These are phyloP conservation scores for Capniomyces stellatus DNA, from an alignment of 371 early-diverging fungal genomes.

Conservation along the genomic window DNA sequence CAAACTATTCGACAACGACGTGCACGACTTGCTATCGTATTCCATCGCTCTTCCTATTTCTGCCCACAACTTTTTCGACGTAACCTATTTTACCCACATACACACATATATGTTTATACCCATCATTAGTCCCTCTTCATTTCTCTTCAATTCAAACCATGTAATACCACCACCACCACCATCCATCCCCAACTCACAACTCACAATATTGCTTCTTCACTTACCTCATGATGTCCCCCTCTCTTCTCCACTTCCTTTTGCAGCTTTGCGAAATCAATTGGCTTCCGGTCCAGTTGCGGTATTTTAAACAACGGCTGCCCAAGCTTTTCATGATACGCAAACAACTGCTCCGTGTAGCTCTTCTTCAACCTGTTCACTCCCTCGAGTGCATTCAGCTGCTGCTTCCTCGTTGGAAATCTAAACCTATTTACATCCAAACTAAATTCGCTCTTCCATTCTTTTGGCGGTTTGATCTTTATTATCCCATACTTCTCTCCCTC, in stretches of 20 bases:
- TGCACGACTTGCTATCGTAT: conserved; percentile 52
- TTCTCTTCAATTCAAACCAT: too few species aligned
- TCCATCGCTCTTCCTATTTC: conserved; percentile 66
- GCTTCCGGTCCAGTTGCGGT: conserved; percentile 64
- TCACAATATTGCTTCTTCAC: too few species aligned
- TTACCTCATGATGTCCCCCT: conserved; percentile 61
- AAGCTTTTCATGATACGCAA: conserved; percentile 65
- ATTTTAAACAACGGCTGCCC: conserved; percentile 52
- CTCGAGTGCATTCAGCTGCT: conserved; percentile 79
- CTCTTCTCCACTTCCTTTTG: conserved; percentile 61
- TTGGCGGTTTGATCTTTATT: conserved; percentile 84
- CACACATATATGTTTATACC: conserved; percentile 1
- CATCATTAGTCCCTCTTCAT: too few species aligned
- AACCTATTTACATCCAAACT: conserved; percentile 69
- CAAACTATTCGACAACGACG: conserved; percentile 66
- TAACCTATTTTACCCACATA: conserved; percentile 32
- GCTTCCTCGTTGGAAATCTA: conserved; percentile 72
- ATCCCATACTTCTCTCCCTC: conserved; percentile 72
- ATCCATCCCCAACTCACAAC: too few species aligned
- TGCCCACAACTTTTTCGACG: conserved; percentile 70
- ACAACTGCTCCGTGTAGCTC: conserved; percentile 79
- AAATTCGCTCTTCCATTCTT: conserved; percentile 65
- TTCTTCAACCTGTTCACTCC: conserved; percentile 70
- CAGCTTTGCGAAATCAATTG: conserved; percentile 66
- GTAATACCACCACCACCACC: too few species aligned